A percentile compares a stretch with the other conserved stretches of the same genome.
Conservation (phyloP, 2,329 filamentous ascomycete genomes). For the Phialemoniopsis sp. region DNA sequence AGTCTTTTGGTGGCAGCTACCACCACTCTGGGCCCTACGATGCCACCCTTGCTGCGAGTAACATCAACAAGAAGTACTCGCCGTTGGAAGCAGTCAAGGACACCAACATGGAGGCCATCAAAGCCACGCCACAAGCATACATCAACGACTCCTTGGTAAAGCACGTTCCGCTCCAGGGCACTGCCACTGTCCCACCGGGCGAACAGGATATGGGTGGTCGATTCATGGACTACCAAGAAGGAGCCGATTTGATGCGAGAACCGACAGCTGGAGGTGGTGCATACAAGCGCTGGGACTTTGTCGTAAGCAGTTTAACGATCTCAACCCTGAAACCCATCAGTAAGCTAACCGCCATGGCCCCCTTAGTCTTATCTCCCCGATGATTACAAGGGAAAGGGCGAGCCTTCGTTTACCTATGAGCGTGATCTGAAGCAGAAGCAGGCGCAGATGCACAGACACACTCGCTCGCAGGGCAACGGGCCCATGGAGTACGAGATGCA, state of each 20-base stretch:
- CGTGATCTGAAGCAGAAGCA: slow-evolving; percentile 60
- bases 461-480: slow-evolving; percentile 19
- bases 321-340: background rate
- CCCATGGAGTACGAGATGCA: slow-evolving; percentile 44
- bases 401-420: slow-evolving; percentile 70
- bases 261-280: slow-evolving; percentile 62
- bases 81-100: slow-evolving; percentile 73
- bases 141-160: slow-evolving; percentile 68
- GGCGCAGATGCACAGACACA: slow-evolving; percentile 19
- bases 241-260: slow-evolving; percentile 81
- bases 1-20: slow-evolving; percentile 57
- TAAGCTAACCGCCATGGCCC: slow-evolving; percentile 6
- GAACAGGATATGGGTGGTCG: slow-evolving; percentile 63
- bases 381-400: slow-evolving; percentile 79
- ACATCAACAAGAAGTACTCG: slow-evolving; percentile 56
- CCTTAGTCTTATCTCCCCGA: slow-evolving; percentile 66
- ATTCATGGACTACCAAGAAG: slow-evolving; percentile 76
- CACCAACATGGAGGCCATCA: slow-evolving; percentile 72
- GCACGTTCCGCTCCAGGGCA: slow-evolving; percentile 79
- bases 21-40: slow-evolving; percentile 93
- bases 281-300: slow-evolving; percentile 70
- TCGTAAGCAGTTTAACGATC: slow-evolving; percentile 48
- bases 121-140: slow-evolving; percentile 75
- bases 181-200: slow-evolving; percentile 72
- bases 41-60: slow-evolving; percentile 71